These are phyloP conservation scores for Filosporella fistucella DNA, from an alignment of 495 filamentous ascomycete species.

Conservation along the genomic window DNA sequence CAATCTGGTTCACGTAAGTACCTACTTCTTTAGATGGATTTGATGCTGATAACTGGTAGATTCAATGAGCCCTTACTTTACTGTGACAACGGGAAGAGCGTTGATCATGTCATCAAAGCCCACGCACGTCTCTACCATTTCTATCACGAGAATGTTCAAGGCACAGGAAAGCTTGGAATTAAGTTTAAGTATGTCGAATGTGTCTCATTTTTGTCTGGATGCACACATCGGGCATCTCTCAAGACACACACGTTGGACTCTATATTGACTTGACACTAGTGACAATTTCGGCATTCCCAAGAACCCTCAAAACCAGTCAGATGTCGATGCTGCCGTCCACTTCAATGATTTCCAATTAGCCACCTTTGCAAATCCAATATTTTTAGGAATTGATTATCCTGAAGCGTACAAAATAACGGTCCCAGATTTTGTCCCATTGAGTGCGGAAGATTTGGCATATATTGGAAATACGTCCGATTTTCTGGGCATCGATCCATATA, in stretches of 20 bases:
- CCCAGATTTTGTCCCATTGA: conserved; percentile 18
- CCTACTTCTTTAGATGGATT: too few species aligned
- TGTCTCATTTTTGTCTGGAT: too few species aligned
- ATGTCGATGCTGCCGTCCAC: conserved; percentile 32
- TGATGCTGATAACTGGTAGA: too few species aligned
- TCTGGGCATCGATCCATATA: conserved; percentile 42
- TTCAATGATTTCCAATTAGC: conserved; percentile 38
- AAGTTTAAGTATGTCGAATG: too few species aligned
- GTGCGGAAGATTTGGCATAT: conserved; percentile 27
- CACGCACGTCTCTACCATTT: conserved; percentile 36
- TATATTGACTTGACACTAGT: too few species aligned
- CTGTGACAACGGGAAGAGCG: conserved; percentile 28
- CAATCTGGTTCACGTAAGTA: conserved; percentile 43
- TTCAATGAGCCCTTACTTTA: conserved; percentile 40
- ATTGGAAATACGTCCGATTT: conserved; percentile 38
- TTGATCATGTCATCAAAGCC: conserved; percentile 32
- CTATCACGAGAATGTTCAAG: conserved; percentile 36
- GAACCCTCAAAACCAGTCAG: conserved; percentile 28
- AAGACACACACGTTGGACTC: too few species aligned
- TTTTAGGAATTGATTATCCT: conserved; percentile 37
- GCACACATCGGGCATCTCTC: too few species aligned
- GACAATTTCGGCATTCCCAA: conserved; percentile 38
- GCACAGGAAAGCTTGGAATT: conserved; percentile 33
- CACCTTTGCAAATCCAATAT: conserved; percentile 35
- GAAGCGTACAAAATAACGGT: conserved; percentile 22